Evolutionary conservation across 2,329 filamentous ascomycete genomes (phyloP).

Genomic region (Leptographium lundbergii): DNA sequence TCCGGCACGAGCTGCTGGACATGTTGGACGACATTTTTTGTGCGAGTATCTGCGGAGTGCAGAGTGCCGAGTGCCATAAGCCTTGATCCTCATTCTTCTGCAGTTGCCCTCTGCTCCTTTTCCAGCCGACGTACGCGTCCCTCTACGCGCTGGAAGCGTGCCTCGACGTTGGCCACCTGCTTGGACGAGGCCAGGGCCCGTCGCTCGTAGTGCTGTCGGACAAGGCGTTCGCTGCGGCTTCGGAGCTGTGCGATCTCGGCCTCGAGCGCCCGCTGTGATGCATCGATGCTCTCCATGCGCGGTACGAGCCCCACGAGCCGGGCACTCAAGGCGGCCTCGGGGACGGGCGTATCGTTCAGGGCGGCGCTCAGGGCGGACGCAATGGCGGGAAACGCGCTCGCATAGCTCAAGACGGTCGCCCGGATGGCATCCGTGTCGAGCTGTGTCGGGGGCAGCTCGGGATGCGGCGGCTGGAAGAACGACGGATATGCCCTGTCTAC

Average conservation of each 20-base stretch:
- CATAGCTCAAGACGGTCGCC: slow-evolving; percentile 42
- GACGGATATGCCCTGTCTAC: slow-evolving; percentile 41
- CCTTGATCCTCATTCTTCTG: background rate
- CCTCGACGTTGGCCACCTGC: slow-evolving; percentile 60
- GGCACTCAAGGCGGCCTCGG: slow-evolving; percentile 41
- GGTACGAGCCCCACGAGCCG: slow-evolving; percentile 45
- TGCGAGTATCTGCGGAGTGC: no score
- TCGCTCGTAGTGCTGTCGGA: slow-evolving; percentile 63
- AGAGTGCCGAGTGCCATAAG: no score
- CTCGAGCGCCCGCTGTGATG: slow-evolving; percentile 48
- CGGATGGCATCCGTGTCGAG: slow-evolving; percentile 38
- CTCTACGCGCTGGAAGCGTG: slow-evolving; percentile 53
- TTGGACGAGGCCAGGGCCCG: slow-evolving; percentile 56
- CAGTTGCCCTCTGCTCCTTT: slow-evolving; percentile 35
- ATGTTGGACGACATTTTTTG: background rate
- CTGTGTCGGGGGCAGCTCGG: slow-evolving; percentile 36
- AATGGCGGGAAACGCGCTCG: slow-evolving; percentile 40
- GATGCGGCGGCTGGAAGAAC: slow-evolving; percentile 36
- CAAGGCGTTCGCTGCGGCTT: slow-evolving; percentile 45
- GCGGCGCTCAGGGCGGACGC: slow-evolving; percentile 46
- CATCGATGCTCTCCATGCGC: slow-evolving; percentile 48
- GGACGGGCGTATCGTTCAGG: slow-evolving; percentile 39
- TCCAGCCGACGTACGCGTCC: slow-evolving; percentile 52
- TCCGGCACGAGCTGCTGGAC: background rate
- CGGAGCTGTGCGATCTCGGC: slow-evolving; percentile 51